Evolutionary conservation across 1,139 yeast species (phyloP), one percentile per base, ranked within the genome.

Genomic region (Pneumocystis jirovecii): DNA sequence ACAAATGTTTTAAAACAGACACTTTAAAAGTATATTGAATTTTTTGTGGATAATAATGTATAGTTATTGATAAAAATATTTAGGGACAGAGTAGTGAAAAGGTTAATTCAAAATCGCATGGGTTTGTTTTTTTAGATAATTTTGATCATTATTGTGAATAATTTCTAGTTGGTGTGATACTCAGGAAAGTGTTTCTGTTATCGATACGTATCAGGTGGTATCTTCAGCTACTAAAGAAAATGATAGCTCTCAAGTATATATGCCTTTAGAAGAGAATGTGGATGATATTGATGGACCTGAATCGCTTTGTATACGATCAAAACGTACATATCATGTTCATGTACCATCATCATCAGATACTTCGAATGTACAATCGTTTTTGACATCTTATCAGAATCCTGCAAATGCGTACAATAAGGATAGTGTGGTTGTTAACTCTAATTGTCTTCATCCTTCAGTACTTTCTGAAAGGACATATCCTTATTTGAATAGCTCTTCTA

Each of bases 1-100:
- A 63, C 15, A 66, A 65, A 64, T 61, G 60, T 31, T 66, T 63
- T 25, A 66, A 65, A 25, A 63, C 65, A 44, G 68, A 66, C 31
- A 66, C 68, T 3, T 63, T 31, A 50, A 63, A 39, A 44, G 67
- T 31, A 66, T 64, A 62, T 66, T 61, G 44, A 65, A 29, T 64
- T 61, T 61, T 31, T 29, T 37, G 6, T n/a, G 6, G 45, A 3
- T 35, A 37, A 10, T 34, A 63, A 39, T 12, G 45, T 5, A 2
- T 12, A 29, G 7, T 39, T 44, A 39, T 61, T 61, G 7, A 39
- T 37, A 61, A 29, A 17, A 40, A 17, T 40, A 17, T 17, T 15
- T 40, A 40, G 44, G 7, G 19, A 40, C 44, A 35, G 19, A n/a
- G 2, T 34, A 17, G 19, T 15, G 37, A 57, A 17, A 17, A 8